Evolutionary conservation across 2,329 filamentous ascomycete genomes (phyloP), one percentile per base, ranked within the genome.

Genomic region (Xylaria sp.): DNA sequence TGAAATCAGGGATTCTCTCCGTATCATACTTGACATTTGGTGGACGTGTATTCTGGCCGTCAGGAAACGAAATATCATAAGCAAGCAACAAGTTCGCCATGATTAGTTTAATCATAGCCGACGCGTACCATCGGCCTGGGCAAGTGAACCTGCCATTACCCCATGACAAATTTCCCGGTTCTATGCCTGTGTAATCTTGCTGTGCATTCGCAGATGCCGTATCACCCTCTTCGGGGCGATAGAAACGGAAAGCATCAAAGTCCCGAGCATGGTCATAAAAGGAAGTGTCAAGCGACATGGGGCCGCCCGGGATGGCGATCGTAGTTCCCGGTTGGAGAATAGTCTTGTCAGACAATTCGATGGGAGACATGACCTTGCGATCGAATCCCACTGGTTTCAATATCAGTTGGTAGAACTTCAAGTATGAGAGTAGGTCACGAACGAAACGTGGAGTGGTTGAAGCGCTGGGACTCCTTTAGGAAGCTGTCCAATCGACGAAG

Each of bases 1-100:
- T 45, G 12, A 45, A 45, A 2, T 45, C 14, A 12, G 39, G 39
- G 39, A 12, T 8, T 45, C 39, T 45, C 39, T 45, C 39, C 4
- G 39, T 45, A 45, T 45, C 39, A 45, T 45, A 45, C 11, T 45
- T 45, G 2, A 80, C 1, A 82, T 39, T 24, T 42, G 34, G 12
- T 39, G 34, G 34, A 7, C 34, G 34, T 36, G 34, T 11, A 7
- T 36, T 36, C 11, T 47, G 36, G 6, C 6, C 7, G 3, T 9
- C 11, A 2, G 39, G 55, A 19, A 58, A 58, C 1, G 19, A 42
- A n/a, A 58, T 45, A 11, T 58, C 55, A 9, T 58, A 58, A 12
- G 9, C 14, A 14, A 32, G 21, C 2, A 47, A 4, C 5, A 70
- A 27, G 12, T 51, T 68, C 2, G 64, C 68, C 12, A 70, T 21